phyloP scores from a whole-genome alignment of 495 filamentous ascomycete genomes.

The Hyaloscypha hepaticicola region DNA sequence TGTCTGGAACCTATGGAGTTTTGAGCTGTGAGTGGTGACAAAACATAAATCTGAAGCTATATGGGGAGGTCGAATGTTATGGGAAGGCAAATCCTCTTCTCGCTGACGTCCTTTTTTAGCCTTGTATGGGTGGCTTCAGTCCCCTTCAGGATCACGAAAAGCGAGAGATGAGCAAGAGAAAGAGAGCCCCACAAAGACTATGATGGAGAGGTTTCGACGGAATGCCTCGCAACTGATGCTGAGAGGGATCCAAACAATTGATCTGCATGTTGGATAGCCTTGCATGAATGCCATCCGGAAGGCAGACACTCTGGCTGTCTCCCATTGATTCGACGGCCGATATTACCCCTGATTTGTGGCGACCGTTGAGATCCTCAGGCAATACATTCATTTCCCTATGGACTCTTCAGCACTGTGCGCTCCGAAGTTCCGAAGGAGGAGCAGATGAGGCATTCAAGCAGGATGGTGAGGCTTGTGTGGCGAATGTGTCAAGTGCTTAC shows the following conservation, averaged over 20 bases:
- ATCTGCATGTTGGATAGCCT: neutral
- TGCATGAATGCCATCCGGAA: neutral
- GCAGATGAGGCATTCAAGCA: neutral
- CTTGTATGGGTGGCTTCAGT: conserved; percentile 9
- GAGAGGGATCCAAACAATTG: neutral
- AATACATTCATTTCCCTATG: neutral
- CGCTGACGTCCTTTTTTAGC: conserved; percentile 20
- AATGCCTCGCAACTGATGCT: neutral
- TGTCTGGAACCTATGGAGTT: neutral
- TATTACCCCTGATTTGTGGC: neutral
- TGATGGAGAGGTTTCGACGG: neutral
- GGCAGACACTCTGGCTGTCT: neutral
- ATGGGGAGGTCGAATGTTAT: neutral
- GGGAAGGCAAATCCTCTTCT: neutral
- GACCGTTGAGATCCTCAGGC: neutral
- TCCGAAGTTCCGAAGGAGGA: neutral
- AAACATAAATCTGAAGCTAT: neutral
- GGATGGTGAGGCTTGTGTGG: neutral
- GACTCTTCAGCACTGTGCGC: neutral
- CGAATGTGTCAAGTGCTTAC: conserved; percentile 5
- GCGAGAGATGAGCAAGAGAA: neutral
- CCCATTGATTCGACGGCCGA: neutral
- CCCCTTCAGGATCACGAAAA: conserved; percentile 2
- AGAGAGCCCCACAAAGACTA: neutral
- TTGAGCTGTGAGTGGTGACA: conserved; percentile 14